These are phyloP conservation scores for Emericellopsis atlantica DNA, from an alignment of 2,329 filamentous ascomycete species.

Conservation along the genomic window DNA sequence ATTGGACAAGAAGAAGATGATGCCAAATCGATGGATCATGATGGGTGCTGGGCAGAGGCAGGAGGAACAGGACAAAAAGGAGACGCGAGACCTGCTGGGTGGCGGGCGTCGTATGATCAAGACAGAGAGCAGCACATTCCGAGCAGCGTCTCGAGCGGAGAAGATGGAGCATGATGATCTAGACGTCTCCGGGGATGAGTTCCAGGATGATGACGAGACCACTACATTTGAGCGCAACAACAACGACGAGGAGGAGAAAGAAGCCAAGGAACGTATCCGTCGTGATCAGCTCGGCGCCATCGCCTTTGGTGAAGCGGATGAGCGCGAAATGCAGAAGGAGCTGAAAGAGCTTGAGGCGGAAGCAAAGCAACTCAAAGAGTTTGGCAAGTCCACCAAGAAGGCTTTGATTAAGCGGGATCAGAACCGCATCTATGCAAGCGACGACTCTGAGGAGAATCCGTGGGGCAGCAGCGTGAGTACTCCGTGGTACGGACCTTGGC, in stretches of 20 bases:
- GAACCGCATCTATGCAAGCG: conserved; percentile 74
- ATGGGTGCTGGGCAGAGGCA: conserved; percentile 47
- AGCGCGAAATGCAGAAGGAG: conserved; percentile 62
- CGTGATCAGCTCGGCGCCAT: conserved; percentile 80
- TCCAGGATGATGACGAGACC: conserved; percentile 81
- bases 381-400: conserved; percentile 69
- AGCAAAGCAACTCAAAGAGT: conserved; percentile 53
- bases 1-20: conserved; percentile 61
- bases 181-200: conserved; percentile 58
- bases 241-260: conserved; percentile 69
- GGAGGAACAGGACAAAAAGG: conserved; percentile 46
- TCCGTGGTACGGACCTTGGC: neutral
- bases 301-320: conserved; percentile 59
- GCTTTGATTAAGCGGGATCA: conserved; percentile 75
- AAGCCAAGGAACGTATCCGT: conserved; percentile 59
- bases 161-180: conserved; percentile 60
- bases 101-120: conserved; percentile 48
- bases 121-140: conserved; percentile 54
- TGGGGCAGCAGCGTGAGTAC: conserved; percentile 10
- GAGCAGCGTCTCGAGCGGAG: conserved; percentile 46
- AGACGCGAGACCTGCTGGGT: conserved; percentile 37
- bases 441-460: conserved; percentile 33
- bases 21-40: conserved; percentile 72
- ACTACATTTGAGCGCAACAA: conserved; percentile 63
- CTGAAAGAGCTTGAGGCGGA: conserved; percentile 58